Evolutionary conservation across 768 basidiomycete genomes (phyloP), one percentile per base, ranked within the genome.

Genomic region (Lactarius tabidus): DNA sequence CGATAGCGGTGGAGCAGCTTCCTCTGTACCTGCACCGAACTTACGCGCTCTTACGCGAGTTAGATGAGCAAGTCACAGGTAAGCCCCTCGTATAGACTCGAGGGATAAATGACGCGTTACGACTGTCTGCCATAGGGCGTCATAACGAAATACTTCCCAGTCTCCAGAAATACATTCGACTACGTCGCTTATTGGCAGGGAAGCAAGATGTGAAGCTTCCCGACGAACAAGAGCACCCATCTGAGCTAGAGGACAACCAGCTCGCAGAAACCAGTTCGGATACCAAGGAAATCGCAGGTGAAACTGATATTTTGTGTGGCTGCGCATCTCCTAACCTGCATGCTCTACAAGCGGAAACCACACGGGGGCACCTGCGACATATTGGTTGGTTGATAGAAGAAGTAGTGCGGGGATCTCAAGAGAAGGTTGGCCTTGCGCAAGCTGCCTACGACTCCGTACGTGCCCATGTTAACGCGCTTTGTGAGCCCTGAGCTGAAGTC

Each of bases 351-450:
- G 57, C 35, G 43, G 20, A 20, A 14, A 18, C 53, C 29, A 67
- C 58, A 2, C 66, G 66, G 28, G 54, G 59, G 18, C 36, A 66
- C 55, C 26, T 67, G 26, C 66, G 51, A 39, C 63, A 57, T 39
- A 60, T 68, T 8, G 65, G 67, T 7, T 67, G 60, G 65, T 56
- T 67, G 43, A 60, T 66, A 35, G 67, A 68, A 23, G 67, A 68
- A 26, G 61, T 66, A 17, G 60, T 67, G 39, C 67, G 67, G 18
- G 65, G 66, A 31, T 69, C 69, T 53, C 62, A 69, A 59, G 69
- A 70, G 48, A 70, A 70, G 51, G 64, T 65, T 20, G 69, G 67
- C 35, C 64, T 70, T 9, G 69, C 68, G 23, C 63, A 70, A 56
- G 64, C 69, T 7, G 68, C 62, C 18, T 69, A 70, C 29, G 69